A percentile compares a stretch with the other conserved stretches of the same genome.
phyloP scores from a whole-genome alignment of 225 moss, liverwort and hornwort genomes.

The Pseudisothecium myosuroides region DNA sequence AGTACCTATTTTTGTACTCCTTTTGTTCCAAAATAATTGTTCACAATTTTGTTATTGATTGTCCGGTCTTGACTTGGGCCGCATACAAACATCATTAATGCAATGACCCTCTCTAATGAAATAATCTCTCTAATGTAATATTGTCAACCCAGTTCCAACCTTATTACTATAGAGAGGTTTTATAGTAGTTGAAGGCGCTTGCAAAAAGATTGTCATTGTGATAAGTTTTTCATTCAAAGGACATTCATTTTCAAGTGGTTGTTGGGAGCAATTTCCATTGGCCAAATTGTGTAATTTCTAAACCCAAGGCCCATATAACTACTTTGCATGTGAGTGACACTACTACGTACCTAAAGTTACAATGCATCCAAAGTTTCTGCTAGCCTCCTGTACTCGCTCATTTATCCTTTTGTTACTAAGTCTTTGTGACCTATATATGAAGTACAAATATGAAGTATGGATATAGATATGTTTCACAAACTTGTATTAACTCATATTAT shows the following conservation, averaged over 20 bases:
- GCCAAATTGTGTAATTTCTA: neutral
- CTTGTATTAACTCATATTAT: neutral
- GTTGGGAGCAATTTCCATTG: fast-evolving
- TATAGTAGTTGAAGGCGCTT: neutral
- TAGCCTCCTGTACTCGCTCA: too few species aligned
- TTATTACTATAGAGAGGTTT: too few species aligned
- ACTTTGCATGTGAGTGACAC: neutral
- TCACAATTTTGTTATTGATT: too few species aligned
- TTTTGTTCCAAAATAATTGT: too few species aligned
- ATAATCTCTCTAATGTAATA: too few species aligned
- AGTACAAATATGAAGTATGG: neutral
- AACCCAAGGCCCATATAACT: neutral
- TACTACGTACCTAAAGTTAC: neutral
- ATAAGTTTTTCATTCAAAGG: neutral
- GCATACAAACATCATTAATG: too few species aligned
- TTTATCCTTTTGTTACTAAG: too few species aligned
- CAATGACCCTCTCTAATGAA: too few species aligned
- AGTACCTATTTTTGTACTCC: neutral
- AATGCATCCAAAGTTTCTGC: too few species aligned
- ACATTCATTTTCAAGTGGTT: neutral
- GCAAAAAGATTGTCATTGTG: neutral
- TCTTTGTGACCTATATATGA: too few species aligned
- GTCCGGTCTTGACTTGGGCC: too few species aligned
- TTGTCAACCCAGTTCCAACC: too few species aligned
- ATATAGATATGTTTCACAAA: neutral